Evolutionary conservation across 2,329 filamentous ascomycete genomes (phyloP), one percentile per base, ranked within the genome.

Genomic region (Pseudogymnoascus sp.): DNA sequence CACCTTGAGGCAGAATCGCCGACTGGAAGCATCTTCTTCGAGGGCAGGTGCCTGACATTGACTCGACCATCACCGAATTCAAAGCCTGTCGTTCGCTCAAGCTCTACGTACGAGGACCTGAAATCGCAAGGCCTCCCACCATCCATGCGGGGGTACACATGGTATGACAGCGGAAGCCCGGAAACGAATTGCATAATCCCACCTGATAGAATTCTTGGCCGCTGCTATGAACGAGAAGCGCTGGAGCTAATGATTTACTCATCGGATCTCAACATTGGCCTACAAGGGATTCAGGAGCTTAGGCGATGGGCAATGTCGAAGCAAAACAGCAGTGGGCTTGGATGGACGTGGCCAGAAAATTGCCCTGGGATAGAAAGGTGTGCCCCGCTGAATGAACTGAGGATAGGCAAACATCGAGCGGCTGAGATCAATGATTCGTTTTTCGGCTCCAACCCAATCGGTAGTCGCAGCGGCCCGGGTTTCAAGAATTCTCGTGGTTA

Each of bases 131-230:
- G 58, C 35, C 38, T 59, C 38, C 58, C 58, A 39, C 13, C 15
- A 27, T 39, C 15, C 15, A 39, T 59, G 58, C 58, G 58, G 17
- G 58, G 58, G 0, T 59, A 59, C 38, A 59, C 58, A 8, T 59
- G 58, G 58, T 59, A 59, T 41, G 58, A 59, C 38, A 41, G 21
- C 35, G 58, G 38, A 27, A 12, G 6, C 58, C 58, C 58, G 35
- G 48, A 55, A 17, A 21, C 3, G n/a, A 35, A 13, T 35, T 29
- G 9, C 29, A 33, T 15, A 12, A 17, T 55, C 29, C n/a, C 48
- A 13, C 48, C 48, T 55, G 38, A 39, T 39, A 38, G 25, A 17
- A 41, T 59, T 59, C 21, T 59, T 10, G 58, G 58, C 5, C 58
- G 58, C 8, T 59, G 58, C 38, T 59, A 59, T n/a, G 58, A 59